Percentiles rank a stretch among this genome's conserved stretches.
These are phyloP conservation scores for Acmispon strigosus DNA, from an alignment of 306 rosid species.

Conservation along the genomic window DNA sequence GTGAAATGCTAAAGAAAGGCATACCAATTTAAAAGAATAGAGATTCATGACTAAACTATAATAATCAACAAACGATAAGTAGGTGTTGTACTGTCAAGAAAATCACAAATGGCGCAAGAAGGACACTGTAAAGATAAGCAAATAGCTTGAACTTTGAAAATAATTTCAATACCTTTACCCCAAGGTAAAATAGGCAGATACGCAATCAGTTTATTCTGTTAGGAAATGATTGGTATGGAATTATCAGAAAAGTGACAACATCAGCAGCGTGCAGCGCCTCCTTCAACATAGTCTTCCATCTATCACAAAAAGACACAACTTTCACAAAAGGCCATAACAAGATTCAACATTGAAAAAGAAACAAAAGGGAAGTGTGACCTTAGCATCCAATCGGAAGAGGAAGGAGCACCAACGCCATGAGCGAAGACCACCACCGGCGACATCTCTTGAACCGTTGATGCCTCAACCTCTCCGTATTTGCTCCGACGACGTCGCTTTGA, in stretches of 20 bases:
- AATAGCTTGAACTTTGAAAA: not conserved
- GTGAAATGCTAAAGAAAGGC: not conserved
- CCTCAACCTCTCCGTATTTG: conserved; percentile 20
- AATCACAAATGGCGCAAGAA: not conserved
- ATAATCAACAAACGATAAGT: not conserved
- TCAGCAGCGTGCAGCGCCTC: conserved; percentile 62
- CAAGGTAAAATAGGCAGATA: not conserved
- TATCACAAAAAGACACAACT: conserved; percentile 17
- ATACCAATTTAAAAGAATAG: not conserved
- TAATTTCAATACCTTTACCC: not conserved
- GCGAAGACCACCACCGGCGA: conserved; percentile 80
- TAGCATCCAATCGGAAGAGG: conserved; percentile 85
- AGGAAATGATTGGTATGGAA: not conserved
- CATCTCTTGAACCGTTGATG: conserved; percentile 22
- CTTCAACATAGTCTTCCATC: conserved; percentile 70
- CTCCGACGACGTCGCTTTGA: conserved; percentile 60
- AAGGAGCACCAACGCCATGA: conserved; percentile 91
- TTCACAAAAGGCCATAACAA: not conserved
- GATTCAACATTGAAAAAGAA: not conserved
- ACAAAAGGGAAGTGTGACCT: conserved; percentile 31
- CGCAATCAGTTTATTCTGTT: not conserved
- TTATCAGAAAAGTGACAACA: conserved; percentile 52
- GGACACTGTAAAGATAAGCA: not conserved
- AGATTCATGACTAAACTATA: conserved; percentile 4
- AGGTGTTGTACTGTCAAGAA: not conserved